A percentile compares a stretch with the other conserved stretches of the same genome.
Evolutionary conservation across 2,329 filamentous ascomycete species (phyloP).

Genomic region (Mollisiaceae sp.): DNA sequence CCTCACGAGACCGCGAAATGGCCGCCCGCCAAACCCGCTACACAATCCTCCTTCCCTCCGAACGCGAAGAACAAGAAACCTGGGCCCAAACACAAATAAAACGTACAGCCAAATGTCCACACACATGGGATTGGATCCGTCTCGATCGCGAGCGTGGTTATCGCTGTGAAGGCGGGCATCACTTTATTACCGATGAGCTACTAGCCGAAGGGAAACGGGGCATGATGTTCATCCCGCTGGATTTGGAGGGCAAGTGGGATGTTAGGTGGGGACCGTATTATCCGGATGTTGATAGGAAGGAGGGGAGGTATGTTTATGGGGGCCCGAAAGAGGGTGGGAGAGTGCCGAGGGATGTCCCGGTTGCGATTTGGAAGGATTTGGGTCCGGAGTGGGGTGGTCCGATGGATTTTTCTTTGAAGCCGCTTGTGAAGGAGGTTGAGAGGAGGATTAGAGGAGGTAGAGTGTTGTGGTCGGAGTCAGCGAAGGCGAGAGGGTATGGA

Average conservation of each 20-base stretch:
- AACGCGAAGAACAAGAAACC: slow-evolving; percentile 29
- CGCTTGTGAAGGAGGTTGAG: neutral
- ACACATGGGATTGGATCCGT: neutral
- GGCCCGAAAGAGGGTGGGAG: neutral
- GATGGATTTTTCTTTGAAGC: too few species aligned
- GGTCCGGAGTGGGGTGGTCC: too few species aligned
- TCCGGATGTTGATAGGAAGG: neutral
- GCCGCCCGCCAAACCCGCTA: too few species aligned
- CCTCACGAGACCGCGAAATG: too few species aligned
- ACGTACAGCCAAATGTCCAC: neutral
- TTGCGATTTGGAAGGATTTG: neutral
- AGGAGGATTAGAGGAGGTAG: neutral
- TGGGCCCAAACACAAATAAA: slow-evolving; percentile 22
- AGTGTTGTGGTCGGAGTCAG: too few species aligned
- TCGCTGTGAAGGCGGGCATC: neutral
- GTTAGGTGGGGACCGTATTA: neutral
- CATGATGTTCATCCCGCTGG: neutral
- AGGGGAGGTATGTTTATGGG: neutral
- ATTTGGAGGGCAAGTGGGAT: neutral
- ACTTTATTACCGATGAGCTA: neutral
- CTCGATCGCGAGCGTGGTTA: neutral
- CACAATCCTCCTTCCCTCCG: too few species aligned
- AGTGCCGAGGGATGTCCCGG: neutral
- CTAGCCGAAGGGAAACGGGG: neutral
- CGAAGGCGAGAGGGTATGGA: too few species aligned